These are phyloP conservation scores for Nidularia sp. DNA, from an alignment of 768 basidiomycete species.

Conservation along the genomic window DNA sequence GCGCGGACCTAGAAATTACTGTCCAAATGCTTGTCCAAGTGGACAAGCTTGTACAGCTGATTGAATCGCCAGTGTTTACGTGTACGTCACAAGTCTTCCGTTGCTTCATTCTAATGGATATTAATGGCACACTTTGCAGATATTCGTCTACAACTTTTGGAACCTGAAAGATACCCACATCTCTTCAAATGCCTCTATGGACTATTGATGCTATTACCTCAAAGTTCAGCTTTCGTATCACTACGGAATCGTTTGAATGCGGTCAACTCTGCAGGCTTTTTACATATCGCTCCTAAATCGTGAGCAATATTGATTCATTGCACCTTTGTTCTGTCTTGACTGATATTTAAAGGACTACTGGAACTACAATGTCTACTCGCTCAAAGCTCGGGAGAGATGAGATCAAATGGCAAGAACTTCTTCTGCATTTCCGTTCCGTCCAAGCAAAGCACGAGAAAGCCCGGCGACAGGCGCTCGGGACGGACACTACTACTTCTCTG, in stretches of 20 bases:
- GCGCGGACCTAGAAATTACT: conserved; percentile 95
- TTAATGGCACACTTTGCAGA: conserved; percentile 34
- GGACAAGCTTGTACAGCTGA: conserved; percentile 95
- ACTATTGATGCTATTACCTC: conserved; percentile 92
- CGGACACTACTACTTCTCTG: conserved; percentile 47
- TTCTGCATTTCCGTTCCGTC: conserved; percentile 86
- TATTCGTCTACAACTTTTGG: conserved; percentile 88
- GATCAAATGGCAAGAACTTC: conserved; percentile 96
- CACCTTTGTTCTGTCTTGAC: not conserved
- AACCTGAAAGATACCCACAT: conserved; percentile 94
- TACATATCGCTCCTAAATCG: conserved; percentile 88
- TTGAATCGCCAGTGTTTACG: conserved; percentile 98
- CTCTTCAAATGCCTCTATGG: conserved; percentile 98
- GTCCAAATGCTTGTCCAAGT: conserved; percentile 93
- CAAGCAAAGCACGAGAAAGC: conserved; percentile 93
- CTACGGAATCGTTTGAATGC: conserved; percentile 91
- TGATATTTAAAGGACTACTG: conserved; percentile 16
- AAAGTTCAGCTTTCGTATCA: conserved; percentile 94
- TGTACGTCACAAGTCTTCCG: conserved; percentile 43
- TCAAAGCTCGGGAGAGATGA: conserved; percentile 82
- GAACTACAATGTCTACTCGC: conserved; percentile 45
- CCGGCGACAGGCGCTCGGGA: conserved; percentile 70
- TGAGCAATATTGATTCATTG: conserved; percentile 27
- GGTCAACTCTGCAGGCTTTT: conserved; percentile 91
- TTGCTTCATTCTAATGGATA: conserved; percentile 1